Evolutionary conservation across 345 rosid species (phyloP).

Genomic region (Orychophragmus violaceus): DNA sequence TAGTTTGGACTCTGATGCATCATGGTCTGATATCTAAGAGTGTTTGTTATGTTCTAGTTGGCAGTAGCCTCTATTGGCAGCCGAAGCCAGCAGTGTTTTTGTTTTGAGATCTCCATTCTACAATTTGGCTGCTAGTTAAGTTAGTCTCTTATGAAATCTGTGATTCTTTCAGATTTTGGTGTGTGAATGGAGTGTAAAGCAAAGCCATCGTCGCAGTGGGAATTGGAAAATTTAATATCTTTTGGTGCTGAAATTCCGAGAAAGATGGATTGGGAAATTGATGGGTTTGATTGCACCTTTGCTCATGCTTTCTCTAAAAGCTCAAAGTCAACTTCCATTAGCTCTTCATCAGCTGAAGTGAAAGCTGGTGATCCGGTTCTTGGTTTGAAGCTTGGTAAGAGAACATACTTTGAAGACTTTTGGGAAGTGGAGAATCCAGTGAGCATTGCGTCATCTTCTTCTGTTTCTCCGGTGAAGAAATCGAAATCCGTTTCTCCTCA

Average conservation of each 20-base stretch:
- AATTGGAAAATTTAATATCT: constrained; percentile 67
- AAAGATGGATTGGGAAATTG: constrained; percentile 61
- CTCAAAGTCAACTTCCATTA: constrained; percentile 2
- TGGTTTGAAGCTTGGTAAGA: not conserved
- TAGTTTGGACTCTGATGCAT: not conserved
- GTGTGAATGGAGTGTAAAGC: constrained; percentile 78
- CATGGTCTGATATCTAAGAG: not conserved
- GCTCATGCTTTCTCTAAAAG: constrained; percentile 51
- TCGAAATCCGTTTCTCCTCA: not conserved
- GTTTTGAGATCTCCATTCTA: not conserved
- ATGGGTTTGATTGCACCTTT: constrained; percentile 36
- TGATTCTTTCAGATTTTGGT: constrained; percentile 15
- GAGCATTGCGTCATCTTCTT: not conserved
- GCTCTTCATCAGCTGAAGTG: constrained; percentile 1
- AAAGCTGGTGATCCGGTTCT: not conserved
- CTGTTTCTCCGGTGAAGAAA: not conserved
- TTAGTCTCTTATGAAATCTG: not conserved
- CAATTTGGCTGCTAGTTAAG: not conserved
- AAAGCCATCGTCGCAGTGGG: constrained; percentile 65
- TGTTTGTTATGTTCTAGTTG: not conserved
- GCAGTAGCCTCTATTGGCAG: not conserved
- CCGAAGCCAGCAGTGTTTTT: too few species aligned
- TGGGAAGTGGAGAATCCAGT: constrained; percentile 4
- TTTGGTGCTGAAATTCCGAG: constrained; percentile 53
- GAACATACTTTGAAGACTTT: constrained; percentile 5